Conservation (phyloP, 176 grass and related monocot genomes). For the Cocos nucifera region DNA sequence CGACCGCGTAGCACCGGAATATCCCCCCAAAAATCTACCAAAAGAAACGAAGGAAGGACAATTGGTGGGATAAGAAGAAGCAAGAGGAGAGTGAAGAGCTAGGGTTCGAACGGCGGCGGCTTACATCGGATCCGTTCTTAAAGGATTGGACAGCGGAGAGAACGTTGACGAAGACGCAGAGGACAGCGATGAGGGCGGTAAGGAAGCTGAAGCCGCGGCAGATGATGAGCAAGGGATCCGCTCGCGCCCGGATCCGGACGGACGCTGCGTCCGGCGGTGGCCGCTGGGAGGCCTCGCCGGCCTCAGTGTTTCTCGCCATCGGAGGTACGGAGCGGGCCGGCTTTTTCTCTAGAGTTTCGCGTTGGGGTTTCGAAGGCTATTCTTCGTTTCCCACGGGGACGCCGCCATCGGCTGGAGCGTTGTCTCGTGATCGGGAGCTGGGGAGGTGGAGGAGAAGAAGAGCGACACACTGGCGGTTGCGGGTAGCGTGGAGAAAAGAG, state of each 20-base stretch:
- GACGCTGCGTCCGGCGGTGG: neutral
- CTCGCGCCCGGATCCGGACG: neutral
- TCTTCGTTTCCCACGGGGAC: too few species aligned
- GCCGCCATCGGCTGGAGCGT: too few species aligned
- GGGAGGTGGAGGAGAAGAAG: too few species aligned
- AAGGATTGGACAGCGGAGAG: slow-evolving; percentile 68
- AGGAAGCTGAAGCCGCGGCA: slow-evolving; percentile 78
- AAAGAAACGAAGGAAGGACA: neutral
- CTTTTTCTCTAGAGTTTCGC: too few species aligned
- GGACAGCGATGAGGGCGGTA: slow-evolving; percentile 51
- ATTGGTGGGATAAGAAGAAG: too few species aligned
- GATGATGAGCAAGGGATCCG: slow-evolving; percentile 72
- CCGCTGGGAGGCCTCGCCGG: slow-evolving; percentile 9
- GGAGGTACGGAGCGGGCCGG: neutral
- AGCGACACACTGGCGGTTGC: too few species aligned
- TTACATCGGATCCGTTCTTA: slow-evolving; percentile 40
- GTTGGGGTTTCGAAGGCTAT: too few species aligned
- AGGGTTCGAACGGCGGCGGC: neutral
- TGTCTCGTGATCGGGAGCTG: too few species aligned
- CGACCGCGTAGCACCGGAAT: slow-evolving; percentile 81
- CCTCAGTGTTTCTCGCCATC: slow-evolving; percentile 14
- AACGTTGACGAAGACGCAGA: slow-evolving; percentile 70
- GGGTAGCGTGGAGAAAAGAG: too few species aligned
- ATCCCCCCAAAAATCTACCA: slow-evolving; percentile 77
- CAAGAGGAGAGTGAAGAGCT: neutral